Base-by-base conservation (phyloP, 345 rosid species). In the Eucalyptus leucophloia region DNA sequence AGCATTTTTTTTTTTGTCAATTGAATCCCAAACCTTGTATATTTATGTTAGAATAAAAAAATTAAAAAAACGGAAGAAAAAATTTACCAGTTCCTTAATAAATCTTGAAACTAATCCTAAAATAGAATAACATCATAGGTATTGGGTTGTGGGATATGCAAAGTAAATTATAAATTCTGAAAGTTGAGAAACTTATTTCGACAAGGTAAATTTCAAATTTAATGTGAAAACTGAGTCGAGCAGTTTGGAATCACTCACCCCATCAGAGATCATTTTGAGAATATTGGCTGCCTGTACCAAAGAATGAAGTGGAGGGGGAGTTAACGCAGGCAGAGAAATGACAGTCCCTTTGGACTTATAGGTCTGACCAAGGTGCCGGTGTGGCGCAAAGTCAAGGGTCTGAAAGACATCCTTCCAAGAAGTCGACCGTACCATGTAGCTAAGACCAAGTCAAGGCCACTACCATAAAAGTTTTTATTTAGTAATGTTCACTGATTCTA, bases 71-170 rank as follows among this genome's bases (percentile, higher is more conserved):
- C 0, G 4, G 5, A 19, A 53, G 24, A 53, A 3, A 53, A 53
- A 53, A 19, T 53, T 19, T 3, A 3, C 10, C 1, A 19, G 0
- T 19, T 53, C 5, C 10, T 53, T 19, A 0, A 53, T 0, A 3
- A 4, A 19, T 53, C 0, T 53, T 19, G 1, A 1, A 53, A 53
- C 2, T 53, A 1, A 53, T 1, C 24, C 10, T 53, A 53, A 53
- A 53, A 53, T 0, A 1, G 1, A 53, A 0, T 3, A 53, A 53
- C 9, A 0, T 19, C 2, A 0, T 53, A 53, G 24, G 1, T 53
- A 53, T 53, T 0, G 10, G 58, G 24, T 19, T 2, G 24, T 53
- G 24, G 0, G 58, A 53, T 18, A 53, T 19, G 24, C 0, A 3
- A 1, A 53, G 24, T 1, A 53, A 53, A 0, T 53, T 53, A 1